Conservation (phyloP, 345 rosid genomes). For the Cardamine chenopodiifolia region DNA sequence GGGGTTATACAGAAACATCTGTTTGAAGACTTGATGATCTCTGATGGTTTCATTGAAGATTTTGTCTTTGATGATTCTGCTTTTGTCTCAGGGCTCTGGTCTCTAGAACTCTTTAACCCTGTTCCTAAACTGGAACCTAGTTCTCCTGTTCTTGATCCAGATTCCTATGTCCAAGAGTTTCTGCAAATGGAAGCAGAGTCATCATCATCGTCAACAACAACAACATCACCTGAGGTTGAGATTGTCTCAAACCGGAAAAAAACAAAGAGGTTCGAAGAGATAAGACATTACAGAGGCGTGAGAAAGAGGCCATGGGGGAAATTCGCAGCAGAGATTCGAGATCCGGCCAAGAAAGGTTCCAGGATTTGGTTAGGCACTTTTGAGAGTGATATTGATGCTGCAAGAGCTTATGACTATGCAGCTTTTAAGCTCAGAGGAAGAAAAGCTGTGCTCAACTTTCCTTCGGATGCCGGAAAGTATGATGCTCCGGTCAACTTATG, state of each 20-base stretch:
- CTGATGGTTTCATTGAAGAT: slow-evolving; percentile 46
- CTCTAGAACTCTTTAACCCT: slow-evolving; percentile 42
- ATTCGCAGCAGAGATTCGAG: slow-evolving; percentile 94
- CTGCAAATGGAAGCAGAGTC: slow-evolving; percentile 36
- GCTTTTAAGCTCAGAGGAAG: slow-evolving; percentile 86
- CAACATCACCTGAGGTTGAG: slow-evolving; percentile 41
- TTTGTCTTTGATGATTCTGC: slow-evolving; percentile 42
- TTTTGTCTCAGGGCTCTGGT: slow-evolving; percentile 37
- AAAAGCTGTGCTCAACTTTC: slow-evolving; percentile 86
- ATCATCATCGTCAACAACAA: slow-evolving; percentile 20
- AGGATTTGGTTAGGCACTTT: slow-evolving; percentile 95
- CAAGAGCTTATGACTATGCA: slow-evolving; percentile 84
- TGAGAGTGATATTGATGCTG: slow-evolving; percentile 73
- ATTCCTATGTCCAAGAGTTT: slow-evolving; percentile 25
- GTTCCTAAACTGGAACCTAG: slow-evolving; percentile 45
- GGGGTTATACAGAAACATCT: slow-evolving; percentile 59
- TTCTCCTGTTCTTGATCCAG: slow-evolving; percentile 44
- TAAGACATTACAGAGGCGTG: slow-evolving; percentile 80
- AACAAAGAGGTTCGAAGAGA: slow-evolving; percentile 28
- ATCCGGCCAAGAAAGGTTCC: slow-evolving; percentile 72
- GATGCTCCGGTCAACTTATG: slow-evolving; percentile 53
- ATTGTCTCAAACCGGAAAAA: slow-evolving; percentile 29
- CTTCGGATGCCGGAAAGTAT: slow-evolving; percentile 69
- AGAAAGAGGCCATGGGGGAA: slow-evolving; percentile 95
- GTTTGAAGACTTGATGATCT: slow-evolving; percentile 57